These are phyloP conservation scores for Blastocystis sp. DNA, from an alignment of 352 stramenopile species.

Conservation along the genomic window DNA sequence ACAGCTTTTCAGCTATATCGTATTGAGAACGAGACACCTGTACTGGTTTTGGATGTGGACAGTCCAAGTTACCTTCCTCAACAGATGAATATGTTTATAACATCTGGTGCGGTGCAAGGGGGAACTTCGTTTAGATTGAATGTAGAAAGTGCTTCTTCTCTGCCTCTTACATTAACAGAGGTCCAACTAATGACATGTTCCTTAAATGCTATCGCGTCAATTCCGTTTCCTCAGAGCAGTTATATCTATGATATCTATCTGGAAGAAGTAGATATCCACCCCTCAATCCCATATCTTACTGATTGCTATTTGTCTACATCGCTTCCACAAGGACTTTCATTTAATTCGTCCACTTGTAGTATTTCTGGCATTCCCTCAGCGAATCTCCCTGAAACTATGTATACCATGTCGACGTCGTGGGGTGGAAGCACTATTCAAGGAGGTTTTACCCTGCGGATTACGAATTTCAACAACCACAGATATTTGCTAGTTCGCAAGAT, in stretches of 20 bases:
- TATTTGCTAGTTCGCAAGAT: background rate
- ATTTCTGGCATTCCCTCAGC: constrained; percentile 6
- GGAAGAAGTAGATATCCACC: background rate
- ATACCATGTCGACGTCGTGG: background rate
- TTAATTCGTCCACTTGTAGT: background rate
- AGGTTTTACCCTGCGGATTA: background rate
- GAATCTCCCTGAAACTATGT: background rate
- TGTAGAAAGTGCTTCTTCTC: background rate
- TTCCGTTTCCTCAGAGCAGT: background rate
- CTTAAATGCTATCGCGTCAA: background rate
- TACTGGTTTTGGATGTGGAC: background rate
- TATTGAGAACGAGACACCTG: background rate
- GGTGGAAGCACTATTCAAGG: background rate
- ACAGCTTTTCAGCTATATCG: background rate
- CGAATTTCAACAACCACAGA: background rate
- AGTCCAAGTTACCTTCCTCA: background rate
- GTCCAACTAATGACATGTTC: background rate
- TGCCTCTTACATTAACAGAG: background rate
- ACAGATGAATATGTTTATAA: background rate
- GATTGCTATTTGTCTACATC: background rate
- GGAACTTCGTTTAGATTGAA: background rate
- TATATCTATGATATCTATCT: background rate
- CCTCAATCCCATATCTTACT: background rate
- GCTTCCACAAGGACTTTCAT: constrained; percentile 33
- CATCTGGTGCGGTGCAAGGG: background rate